phyloP scores from a whole-genome alignment of 208 protist genomes.

The Leishmania martiniquensis region DNA sequence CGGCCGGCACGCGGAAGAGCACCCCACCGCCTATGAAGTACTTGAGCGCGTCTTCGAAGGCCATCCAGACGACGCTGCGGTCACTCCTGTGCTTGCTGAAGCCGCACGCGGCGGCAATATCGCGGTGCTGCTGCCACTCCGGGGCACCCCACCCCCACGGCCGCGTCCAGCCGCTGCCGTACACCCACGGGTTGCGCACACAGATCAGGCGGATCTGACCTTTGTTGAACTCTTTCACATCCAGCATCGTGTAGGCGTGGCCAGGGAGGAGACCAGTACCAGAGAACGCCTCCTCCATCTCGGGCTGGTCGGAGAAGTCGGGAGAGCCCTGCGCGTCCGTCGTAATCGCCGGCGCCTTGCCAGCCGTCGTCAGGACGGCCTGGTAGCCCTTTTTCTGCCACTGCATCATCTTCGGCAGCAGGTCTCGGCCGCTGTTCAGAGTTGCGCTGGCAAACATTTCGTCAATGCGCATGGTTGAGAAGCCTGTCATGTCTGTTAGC shows the following conservation, averaged over 20 bases:
- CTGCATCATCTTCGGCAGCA: slow-evolving; percentile 46
- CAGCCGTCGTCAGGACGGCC: slow-evolving; percentile 74
- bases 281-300: slow-evolving; percentile 45
- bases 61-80: slow-evolving; percentile 66
- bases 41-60: slow-evolving; percentile 62
- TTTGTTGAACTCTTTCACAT: slow-evolving; percentile 45
- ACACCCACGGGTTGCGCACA: slow-evolving; percentile 74
- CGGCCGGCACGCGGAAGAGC: slow-evolving; percentile 38
- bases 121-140: slow-evolving; percentile 46
- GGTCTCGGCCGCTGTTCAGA: slow-evolving; percentile 26
- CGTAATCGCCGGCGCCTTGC: slow-evolving; percentile 72
- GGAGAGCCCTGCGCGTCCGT: slow-evolving; percentile 38
- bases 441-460: slow-evolving; percentile 53
- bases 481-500: slow-evolving; percentile 85
- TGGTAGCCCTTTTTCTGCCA: slow-evolving; percentile 56
- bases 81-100: slow-evolving; percentile 35
- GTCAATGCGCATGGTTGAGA: slow-evolving; percentile 76
- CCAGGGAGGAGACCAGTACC: slow-evolving; percentile 74
- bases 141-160: slow-evolving; percentile 42
- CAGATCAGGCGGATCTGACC: slow-evolving; percentile 54
- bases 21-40: slow-evolving; percentile 86
- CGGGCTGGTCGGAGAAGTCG: slow-evolving; percentile 62
- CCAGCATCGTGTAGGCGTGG: slow-evolving; percentile 77
- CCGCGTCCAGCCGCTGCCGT: slow-evolving; percentile 38
- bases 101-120: slow-evolving; percentile 39